Evolutionary conservation across 83 land plant species (phyloP).

Genomic region (Picea abies): DNA sequence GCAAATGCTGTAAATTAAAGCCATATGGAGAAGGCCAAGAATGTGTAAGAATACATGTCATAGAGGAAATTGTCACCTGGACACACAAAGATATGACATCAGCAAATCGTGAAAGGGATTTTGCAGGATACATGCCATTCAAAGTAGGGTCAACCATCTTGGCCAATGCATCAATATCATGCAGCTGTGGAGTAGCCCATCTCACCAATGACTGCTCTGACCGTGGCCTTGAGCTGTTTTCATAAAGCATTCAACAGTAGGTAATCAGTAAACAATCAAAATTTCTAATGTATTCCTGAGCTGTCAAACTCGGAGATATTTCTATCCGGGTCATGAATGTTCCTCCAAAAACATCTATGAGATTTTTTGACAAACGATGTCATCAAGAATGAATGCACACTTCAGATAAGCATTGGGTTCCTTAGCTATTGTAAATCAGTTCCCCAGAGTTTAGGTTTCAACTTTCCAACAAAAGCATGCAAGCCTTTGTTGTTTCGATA

Average conservation of each 20-base stretch:
- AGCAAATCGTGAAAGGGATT: conserved; percentile 83
- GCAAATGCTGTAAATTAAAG: background rate
- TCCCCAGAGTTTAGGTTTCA: no score
- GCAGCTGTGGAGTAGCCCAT: conserved; percentile 88
- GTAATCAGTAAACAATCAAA: no score
- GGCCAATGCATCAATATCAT: conserved; percentile 80
- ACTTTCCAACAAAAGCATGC: no score
- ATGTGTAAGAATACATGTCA: background rate
- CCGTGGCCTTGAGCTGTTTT: conserved; percentile 52
- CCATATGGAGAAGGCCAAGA: background rate
- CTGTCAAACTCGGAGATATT: background rate
- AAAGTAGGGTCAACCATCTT: conserved; percentile 92
- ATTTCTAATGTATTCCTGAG: no score
- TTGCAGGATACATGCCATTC: conserved; percentile 67
- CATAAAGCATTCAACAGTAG: no score
- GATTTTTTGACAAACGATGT: no score
- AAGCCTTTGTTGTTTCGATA: no score
- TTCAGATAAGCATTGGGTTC: no score
- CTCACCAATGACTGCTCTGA: conserved; percentile 79
- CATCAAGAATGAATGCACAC: no score
- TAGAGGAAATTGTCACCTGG: conserved; percentile 47
- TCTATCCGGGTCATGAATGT: background rate
- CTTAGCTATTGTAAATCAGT: no score
- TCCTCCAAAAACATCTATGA: background rate
- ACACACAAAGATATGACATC: conserved; percentile 83